Percentiles rank a stretch among this genome's conserved stretches.
These are phyloP conservation scores for Stagonosporopsis chrysanthemi DNA, from an alignment of 2,329 filamentous ascomycete genomes.

Conservation along the genomic window DNA sequence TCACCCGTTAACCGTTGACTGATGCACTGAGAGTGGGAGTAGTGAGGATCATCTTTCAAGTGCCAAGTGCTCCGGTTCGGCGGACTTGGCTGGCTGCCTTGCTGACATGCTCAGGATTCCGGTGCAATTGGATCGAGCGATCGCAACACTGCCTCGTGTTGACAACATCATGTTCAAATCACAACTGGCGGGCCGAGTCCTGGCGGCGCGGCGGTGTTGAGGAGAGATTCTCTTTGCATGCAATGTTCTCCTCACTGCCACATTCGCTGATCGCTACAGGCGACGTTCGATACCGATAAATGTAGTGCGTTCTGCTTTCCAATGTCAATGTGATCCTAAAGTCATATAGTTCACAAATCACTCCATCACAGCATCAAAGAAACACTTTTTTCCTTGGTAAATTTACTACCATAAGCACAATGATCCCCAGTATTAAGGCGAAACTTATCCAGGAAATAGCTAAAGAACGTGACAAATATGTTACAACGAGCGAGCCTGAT, in stretches of 20 bases:
- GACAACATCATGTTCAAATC: background rate
- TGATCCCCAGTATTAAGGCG: background rate
- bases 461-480: background rate
- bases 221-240: background rate
- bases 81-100: constrained; percentile 6
- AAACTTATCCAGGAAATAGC: background rate
- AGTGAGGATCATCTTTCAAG: background rate
- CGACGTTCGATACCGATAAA: background rate
- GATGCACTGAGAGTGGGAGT: too few relatives aligned
- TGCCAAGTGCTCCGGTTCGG: constrained; percentile 6
- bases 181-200: background rate
- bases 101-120: constrained; percentile 1
- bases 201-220: background rate
- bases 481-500: background rate
- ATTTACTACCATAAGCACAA: background rate
- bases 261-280: background rate
- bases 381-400: background rate
- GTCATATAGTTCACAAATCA: background rate
- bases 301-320: background rate
- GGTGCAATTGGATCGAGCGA: background rate
- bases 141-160: background rate
- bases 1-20: too few relatives aligned
- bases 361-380: background rate
- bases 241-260: background rate
- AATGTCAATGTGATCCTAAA: too few relatives aligned